phyloP scores from a whole-genome alignment of 202 grass and related monocot species.

The Bolboschoenoplectus hybrid region DNA sequence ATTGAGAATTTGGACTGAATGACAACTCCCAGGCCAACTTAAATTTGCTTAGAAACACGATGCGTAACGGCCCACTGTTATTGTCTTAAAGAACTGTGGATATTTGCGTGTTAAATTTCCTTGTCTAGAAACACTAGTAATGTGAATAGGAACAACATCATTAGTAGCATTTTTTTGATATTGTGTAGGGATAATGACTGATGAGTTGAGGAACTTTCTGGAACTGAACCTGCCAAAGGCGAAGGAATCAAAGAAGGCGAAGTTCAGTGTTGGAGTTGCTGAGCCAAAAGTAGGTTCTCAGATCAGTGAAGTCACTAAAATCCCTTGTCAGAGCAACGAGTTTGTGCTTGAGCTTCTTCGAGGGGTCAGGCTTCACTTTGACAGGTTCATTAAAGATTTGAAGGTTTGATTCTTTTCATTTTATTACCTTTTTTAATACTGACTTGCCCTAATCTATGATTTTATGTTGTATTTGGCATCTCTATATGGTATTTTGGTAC shows the following conservation, averaged over 20 bases:
- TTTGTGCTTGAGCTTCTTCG: conserved; percentile 89
- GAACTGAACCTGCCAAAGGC: conserved; percentile 84
- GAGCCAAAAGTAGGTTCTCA: conserved; percentile 89
- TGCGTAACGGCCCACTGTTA: too few relatives aligned
- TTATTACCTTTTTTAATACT: background rate
- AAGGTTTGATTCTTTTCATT: conserved; percentile 49
- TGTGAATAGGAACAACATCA: background rate
- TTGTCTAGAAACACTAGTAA: background rate
- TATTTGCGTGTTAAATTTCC: too few relatives aligned
- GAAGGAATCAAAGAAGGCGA: conserved; percentile 91
- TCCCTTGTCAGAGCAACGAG: conserved; percentile 90
- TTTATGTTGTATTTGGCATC: background rate
- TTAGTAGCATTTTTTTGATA: background rate
- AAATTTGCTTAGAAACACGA: too few relatives aligned
- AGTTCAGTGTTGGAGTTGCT: conserved; percentile 78
- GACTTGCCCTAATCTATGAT: background rate
- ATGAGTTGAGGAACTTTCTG: conserved; percentile 89
- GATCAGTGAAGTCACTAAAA: conserved; percentile 82
- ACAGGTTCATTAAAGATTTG: conserved; percentile 76
- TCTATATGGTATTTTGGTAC: background rate
- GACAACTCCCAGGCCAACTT: too few relatives aligned
- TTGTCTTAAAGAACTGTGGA: background rate
- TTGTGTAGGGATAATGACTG: conserved; percentile 74
- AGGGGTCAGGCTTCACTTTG: conserved; percentile 75
- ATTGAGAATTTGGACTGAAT: background rate